Evolutionary conservation across 2,329 filamentous ascomycete genomes (phyloP).

Genomic region (Alternaria longipes): DNA sequence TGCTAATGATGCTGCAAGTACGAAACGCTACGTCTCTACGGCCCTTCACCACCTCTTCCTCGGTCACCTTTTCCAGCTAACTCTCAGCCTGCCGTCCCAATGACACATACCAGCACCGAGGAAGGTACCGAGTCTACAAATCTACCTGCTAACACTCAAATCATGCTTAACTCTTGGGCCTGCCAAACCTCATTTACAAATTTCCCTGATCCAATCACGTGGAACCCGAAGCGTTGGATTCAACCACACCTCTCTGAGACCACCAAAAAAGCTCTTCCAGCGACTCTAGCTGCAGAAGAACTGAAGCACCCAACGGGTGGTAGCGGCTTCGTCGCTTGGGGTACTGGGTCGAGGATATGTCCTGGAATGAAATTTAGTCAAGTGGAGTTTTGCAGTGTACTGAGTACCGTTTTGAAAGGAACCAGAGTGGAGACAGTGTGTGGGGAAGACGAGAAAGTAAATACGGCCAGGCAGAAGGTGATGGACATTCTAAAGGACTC

Average conservation of each 20-base stretch:
- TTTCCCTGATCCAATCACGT: constrained; percentile 38
- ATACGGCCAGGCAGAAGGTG: constrained; percentile 12
- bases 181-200: constrained; percentile 38
- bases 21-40: constrained; percentile 42
- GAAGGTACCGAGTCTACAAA: constrained; percentile 2
- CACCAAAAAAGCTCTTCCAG: neutral
- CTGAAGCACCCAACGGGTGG: constrained; percentile 11
- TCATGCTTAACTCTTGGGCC: constrained; percentile 33
- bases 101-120: neutral
- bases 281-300: constrained; percentile 4
- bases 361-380: constrained; percentile 65
- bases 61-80: constrained; percentile 10
- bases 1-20: constrained; percentile 19
- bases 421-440: constrained; percentile 11
- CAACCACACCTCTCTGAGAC: neutral
- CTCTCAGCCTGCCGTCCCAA: constrained; percentile 12
- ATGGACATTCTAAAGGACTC: constrained; percentile 22
- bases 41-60: constrained; percentile 30
- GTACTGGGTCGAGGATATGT: constrained; percentile 60
- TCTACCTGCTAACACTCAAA: constrained; percentile 23
- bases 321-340: constrained; percentile 58
- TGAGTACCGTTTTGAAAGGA: constrained; percentile 42
- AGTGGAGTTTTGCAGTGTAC: constrained; percentile 62
- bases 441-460: neutral
- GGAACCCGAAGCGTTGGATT: constrained; percentile 50